Percentiles rank a stretch among this genome's conserved stretches.
phyloP scores from a whole-genome alignment of 345 rosid species.

The Rhizophora mangle region DNA sequence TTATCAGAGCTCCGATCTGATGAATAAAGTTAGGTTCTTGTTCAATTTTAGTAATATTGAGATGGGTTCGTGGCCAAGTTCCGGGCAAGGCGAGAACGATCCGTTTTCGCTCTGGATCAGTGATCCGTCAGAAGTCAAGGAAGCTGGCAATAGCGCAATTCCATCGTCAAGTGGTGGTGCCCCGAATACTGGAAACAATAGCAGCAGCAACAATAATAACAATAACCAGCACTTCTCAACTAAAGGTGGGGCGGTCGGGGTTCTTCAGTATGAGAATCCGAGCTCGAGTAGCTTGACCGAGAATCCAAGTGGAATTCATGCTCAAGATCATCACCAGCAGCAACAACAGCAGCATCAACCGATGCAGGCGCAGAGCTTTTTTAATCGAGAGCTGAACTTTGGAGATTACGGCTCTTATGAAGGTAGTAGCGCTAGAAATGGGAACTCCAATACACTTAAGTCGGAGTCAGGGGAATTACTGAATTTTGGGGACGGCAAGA shows the following conservation, averaged over 20 bases:
- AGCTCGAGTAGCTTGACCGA: constrained; percentile 51
- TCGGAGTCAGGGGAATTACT: constrained; percentile 76
- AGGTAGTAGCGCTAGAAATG: constrained; percentile 40
- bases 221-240: constrained; percentile 24
- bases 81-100: constrained; percentile 84
- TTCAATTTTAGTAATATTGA: constrained; percentile 59
- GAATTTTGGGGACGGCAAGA: constrained; percentile 72
- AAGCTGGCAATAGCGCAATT: constrained; percentile 18
- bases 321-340: constrained; percentile 24
- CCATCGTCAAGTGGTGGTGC: not conserved
- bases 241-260: constrained; percentile 3
- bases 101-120: constrained; percentile 67
- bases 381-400: constrained; percentile 65
- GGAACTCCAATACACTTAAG: constrained; percentile 48
- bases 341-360: constrained; percentile 33
- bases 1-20: constrained; percentile 64
- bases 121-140: constrained; percentile 59
- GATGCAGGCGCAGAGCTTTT: constrained; percentile 37
- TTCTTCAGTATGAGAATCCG: constrained; percentile 41
- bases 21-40: constrained; percentile 59
- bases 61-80: constrained; percentile 52
- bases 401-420: constrained; percentile 47
- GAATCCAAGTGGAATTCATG: constrained; percentile 28
- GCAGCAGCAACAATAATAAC: constrained; percentile 3
- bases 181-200: not conserved